These are phyloP conservation scores for Biscogniauxia sp. DNA, from an alignment of 2,329 filamentous ascomycete genomes.

Conservation along the genomic window DNA sequence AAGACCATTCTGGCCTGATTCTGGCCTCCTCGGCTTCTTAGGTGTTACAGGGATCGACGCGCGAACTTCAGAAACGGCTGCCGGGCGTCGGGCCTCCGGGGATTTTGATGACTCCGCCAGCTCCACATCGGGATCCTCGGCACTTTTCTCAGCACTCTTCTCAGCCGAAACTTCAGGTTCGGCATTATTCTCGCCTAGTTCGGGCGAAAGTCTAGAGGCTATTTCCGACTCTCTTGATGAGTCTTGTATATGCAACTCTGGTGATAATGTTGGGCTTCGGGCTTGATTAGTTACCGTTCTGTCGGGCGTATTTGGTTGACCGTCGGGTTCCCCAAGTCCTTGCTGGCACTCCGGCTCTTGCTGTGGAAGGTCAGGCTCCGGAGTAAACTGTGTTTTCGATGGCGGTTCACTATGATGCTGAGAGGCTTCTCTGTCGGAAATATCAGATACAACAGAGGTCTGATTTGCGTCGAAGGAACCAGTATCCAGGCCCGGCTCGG, in stretches of 20 bases:
- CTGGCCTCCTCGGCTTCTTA: constrained; percentile 8
- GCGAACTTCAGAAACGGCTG: neutral
- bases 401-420: neutral
- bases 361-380: neutral
- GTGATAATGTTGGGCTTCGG: neutral
- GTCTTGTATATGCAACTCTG: neutral
- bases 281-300: neutral
- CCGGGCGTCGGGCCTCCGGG: neutral
- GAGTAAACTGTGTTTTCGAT: neutral
- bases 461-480: neutral
- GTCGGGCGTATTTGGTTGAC: neutral
- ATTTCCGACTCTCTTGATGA: constrained; percentile 2
- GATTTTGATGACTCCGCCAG: neutral
- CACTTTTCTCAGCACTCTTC: neutral
- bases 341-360: neutral
- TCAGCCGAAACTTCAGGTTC: neutral
- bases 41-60: constrained; percentile 8
- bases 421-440: neutral
- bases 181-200: neutral
- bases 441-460: neutral
- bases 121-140: neutral
- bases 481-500: neutral
- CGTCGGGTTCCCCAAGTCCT: neutral
- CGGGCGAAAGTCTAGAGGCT: constrained; percentile 4
- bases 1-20: constrained; percentile 1